Evolutionary conservation across 108 stramenopile species (phyloP).

Genomic region (Asterionellopsis glacialis): DNA sequence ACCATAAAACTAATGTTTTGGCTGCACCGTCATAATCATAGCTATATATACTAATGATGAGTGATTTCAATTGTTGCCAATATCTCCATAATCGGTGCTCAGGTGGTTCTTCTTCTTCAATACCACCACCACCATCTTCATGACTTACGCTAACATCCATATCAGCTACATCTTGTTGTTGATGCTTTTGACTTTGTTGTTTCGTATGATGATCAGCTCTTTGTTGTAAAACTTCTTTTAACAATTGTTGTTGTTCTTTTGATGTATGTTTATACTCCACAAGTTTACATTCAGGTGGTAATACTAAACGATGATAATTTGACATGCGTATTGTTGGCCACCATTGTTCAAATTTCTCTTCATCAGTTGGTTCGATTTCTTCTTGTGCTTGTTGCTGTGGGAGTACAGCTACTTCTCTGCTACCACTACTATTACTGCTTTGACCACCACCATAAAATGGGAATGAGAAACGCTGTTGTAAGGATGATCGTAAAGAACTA

Average conservation of each 20-base stretch:
- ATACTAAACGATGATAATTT: constrained; percentile 44
- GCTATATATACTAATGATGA: background rate
- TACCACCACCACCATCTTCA: background rate
- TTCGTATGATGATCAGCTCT: background rate
- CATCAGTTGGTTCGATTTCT: constrained; percentile 45
- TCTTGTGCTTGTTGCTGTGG: constrained; percentile 3
- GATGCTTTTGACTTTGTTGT: constrained; percentile 7
- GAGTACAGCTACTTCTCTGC: too few relatives aligned
- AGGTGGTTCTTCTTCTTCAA: constrained; percentile 9
- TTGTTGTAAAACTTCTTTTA: constrained; percentile 1
- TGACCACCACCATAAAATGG: too few relatives aligned
- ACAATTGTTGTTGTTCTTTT: background rate
- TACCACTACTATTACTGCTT: too few relatives aligned
- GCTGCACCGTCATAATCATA: constrained; percentile 43
- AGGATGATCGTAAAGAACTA: too few relatives aligned
- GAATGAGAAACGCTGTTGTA: too few relatives aligned
- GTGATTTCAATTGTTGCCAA: background rate
- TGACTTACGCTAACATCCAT: background rate
- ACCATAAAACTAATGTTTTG: constrained; percentile 34
- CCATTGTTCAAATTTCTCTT: constrained; percentile 59
- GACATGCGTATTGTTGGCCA: constrained; percentile 52
- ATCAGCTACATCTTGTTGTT: background rate
- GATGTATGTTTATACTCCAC: constrained; percentile 5
- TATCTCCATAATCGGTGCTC: constrained; percentile 3
- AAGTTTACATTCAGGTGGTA: constrained; percentile 71